Evolutionary conservation across 2,329 filamentous ascomycete species (phyloP), one percentile per base, ranked within the genome.

Genomic region (Helotiales sp.): DNA sequence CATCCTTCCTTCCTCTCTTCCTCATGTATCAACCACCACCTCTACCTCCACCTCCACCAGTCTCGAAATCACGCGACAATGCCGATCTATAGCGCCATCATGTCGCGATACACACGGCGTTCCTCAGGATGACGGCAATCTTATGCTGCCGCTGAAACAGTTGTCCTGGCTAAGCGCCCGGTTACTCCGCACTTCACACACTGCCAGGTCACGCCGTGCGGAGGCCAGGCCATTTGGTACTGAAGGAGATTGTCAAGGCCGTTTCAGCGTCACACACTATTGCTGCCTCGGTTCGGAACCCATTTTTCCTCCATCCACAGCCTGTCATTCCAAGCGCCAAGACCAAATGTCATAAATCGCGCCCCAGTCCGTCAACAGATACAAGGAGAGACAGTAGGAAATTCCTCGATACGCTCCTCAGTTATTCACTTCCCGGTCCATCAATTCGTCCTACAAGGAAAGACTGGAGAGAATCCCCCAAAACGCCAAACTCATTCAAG

Each of bases 251-350:
- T 59, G 8, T 64, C 24, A 55, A 37, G 61, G 58, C 32, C 69
- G 75, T 75, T 75, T 75, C 74, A 75, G 71, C 70, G 67, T 73
- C 73, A 70, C 69, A 71, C 57, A 69, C 68, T 72, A 72, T 63
- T 66, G 63, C 71, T 72, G 73, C 62, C 66, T 58, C 24, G 63
- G 62, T 63, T 52, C 58, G 24, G 50, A 66, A 34, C 69, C 30
- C 45, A 54, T 65, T 64, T 67, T 58, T 60, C 43, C 62, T 60
- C 63, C 30, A 55, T 61, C 66, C 58, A 55, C 57, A 71, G 54
- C 73, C 72, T 70, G 66, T 71, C 69, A 65, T 69, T 73, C 50
- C 68, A 61, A 67, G 58, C 68, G 62, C 67, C 65, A 50, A 45
- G 54, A 65, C 65, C 60, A 57, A 68, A 70, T 61, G 57, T 70